Base-by-base conservation (phyloP, 805 yeast species). In the Sugiyamaella lignohabitans region DNA sequence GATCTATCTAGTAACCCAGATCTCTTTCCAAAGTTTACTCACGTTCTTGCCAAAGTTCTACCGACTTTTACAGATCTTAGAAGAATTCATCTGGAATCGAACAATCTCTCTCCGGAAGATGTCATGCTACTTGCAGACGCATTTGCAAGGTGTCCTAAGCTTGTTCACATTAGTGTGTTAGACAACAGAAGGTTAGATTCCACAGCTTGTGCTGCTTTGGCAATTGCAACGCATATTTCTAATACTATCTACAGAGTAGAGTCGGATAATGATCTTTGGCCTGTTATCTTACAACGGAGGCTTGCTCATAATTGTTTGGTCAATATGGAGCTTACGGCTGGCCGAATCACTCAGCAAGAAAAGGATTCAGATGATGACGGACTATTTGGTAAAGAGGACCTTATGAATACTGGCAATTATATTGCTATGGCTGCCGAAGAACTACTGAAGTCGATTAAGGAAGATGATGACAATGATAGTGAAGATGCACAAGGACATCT, bases 221-320 rank as follows among this genome's bases (percentile, higher is more conserved):
- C 84, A 44, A 78, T 80, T 40, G 82, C 87, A 2, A 78, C 84
- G n/a, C 78, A 79, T 58, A 71, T 75, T 45, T 78, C 88, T 0
- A 72, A 73, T 20, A 73, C 81, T n/a, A 66, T 89, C 40, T 76
- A 80, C 43, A 78, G 80, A 14, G 64, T 87, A 35, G 93, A 84
- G 54, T 70, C 85, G 43, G 89, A 85, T 55, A 73, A 73, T 48
- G 80, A 73, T 18, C 64, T 71, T 18, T 72, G 85, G 53, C 82
- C 89, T 10, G 76, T 74, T 45, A 69, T 73, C 42, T 73, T 82
- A 53, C 79, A 77, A 57, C 84, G 87, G 37, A 76, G 80, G 57
- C 76, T 88, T 49, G 93, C 94, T 1, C 72, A 85, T 38, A 80
- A 84, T 55, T 76, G 93, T 41, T 81, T 89, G 82, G 76, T 83